A percentile compares a stretch with the other conserved stretches of the same genome.
Conservation (phyloP, 208 protist genomes). For the Tetramitus jugosus region DNA sequence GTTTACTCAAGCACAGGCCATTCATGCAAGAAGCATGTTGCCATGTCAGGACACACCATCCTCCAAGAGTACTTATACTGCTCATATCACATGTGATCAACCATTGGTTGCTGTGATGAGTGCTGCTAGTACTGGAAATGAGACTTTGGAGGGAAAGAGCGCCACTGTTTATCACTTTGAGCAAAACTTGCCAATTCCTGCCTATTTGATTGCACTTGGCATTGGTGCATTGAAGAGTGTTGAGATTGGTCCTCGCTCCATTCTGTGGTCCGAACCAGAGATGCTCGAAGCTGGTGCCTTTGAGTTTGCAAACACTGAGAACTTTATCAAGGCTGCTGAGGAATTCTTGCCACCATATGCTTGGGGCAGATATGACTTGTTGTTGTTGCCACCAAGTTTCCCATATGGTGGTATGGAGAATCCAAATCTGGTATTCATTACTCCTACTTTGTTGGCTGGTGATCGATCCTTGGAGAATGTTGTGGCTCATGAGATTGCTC, state of each 20-base stretch:
- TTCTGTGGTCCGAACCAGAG: slow-evolving; percentile 43
- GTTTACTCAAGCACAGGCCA: slow-evolving; percentile 66
- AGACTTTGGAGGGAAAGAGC: not conserved
- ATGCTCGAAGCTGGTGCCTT: slow-evolving; percentile 48
- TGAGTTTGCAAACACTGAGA: slow-evolving; percentile 69
- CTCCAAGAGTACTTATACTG: slow-evolving; percentile 34
- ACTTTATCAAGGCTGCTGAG: slow-evolving; percentile 51
- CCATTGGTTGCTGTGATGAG: slow-evolving; percentile 35
- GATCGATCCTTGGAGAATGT: slow-evolving; percentile 58
- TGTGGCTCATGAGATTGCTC: slow-evolving; percentile 69
- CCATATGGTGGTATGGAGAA: slow-evolving; percentile 75
- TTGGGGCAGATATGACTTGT: slow-evolving; percentile 60
- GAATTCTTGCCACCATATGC: slow-evolving; percentile 50
- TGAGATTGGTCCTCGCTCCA: slow-evolving; percentile 36
- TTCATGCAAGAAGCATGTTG: slow-evolving; percentile 49
- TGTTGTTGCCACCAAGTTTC: slow-evolving; percentile 65
- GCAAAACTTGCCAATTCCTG: slow-evolving; percentile 39
- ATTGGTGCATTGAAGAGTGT: slow-evolving; percentile 40
- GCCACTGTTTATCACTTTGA: slow-evolving; percentile 27
- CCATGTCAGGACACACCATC: slow-evolving; percentile 49
- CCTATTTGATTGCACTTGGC: slow-evolving; percentile 57
- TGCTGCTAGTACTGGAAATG: slow-evolving; percentile 5
- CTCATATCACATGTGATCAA: not conserved
- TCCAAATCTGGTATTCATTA: slow-evolving; percentile 58
- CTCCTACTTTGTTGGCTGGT: slow-evolving; percentile 65